Conservation (phyloP, 2,329 filamentous ascomycete genomes). For the Aspergillus bombycis region DNA sequence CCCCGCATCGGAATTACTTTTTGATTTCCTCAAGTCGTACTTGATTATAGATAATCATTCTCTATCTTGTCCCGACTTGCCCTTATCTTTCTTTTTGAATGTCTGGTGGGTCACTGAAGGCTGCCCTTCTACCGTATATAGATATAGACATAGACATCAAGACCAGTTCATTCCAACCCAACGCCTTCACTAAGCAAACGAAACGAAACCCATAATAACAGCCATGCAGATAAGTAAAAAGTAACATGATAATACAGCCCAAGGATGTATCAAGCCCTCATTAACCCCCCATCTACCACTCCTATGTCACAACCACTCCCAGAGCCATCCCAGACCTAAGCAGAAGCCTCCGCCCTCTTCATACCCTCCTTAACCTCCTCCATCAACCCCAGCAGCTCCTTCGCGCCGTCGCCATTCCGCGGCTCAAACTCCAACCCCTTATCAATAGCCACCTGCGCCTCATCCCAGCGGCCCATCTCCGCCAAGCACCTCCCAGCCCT, state of each 20-base stretch:
- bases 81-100: neutral
- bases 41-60: neutral
- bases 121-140: neutral
- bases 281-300: neutral
- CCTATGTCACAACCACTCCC: neutral
- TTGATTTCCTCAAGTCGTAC: neutral
- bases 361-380: slow-evolving; percentile 67
- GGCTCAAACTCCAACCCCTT: slow-evolving; percentile 82
- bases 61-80: neutral
- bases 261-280: neutral
- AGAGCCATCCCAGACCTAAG: neutral
- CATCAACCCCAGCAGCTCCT: slow-evolving; percentile 61
- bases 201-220: neutral
- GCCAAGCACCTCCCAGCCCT: slow-evolving; percentile 78
- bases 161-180: neutral
- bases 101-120: neutral
- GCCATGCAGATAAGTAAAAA: neutral
- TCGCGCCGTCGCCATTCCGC: slow-evolving; percentile 52
- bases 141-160: neutral
- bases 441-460: slow-evolving; percentile 78
- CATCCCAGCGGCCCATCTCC: slow-evolving; percentile 87
- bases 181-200: neutral
- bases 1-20: slow-evolving; percentile 24
- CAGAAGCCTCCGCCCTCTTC: slow-evolving; percentile 38
- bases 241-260: neutral